Evolutionary conservation across 2,329 filamentous ascomycete genomes (phyloP), one percentile per base, ranked within the genome.

Genomic region (Pseudogymnoascus sp.): DNA sequence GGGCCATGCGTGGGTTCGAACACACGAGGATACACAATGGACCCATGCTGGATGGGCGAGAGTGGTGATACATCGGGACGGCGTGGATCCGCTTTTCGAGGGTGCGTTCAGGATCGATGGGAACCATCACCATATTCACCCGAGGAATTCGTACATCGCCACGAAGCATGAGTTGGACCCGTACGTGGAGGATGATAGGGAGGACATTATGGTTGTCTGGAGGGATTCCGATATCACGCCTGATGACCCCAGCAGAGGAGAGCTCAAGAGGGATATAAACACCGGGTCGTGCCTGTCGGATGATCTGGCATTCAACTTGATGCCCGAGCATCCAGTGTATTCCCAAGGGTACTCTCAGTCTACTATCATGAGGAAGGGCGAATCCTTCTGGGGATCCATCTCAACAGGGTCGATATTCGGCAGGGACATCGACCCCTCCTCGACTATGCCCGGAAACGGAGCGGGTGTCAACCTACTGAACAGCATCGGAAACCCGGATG

Each of bases 191-290:
- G 72, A 80, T 31, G 75, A 78, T 53, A 80, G 78, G 4, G 82
- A 86, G 33, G 90, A 96, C 65, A 88, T 85, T 72, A 95, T 99
- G 93, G 81, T 97, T 37, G 82, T 97, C 1, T 97, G 91, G 82
- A 85, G 93, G 67, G 93, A 97, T 72, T 96, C 92, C 29, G 95
- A 99, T 74, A 85, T 97, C n/a, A 75, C 77, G 38, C 82, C 83
- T 62, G 76, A 79, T 21, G 88, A 93, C 66, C 70, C 72, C 62
- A 63, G 37, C n/a, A 42, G 59, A 7, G 59, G 61, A 5, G 72
- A 74, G 31, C 63, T 74, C 65, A 71, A 69, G 66, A 64, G 63
- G 3, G 33, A 67, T 6, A 63, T 59, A 4, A 72, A 74, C 31
- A 74, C 75, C 14, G 76, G 79, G 6, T 80, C 81, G 4, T 99